Evolutionary conservation across 108 stramenopile genomes (phyloP), one percentile per base, ranked within the genome.

Genomic region (Mediolabrus comicus): DNA sequence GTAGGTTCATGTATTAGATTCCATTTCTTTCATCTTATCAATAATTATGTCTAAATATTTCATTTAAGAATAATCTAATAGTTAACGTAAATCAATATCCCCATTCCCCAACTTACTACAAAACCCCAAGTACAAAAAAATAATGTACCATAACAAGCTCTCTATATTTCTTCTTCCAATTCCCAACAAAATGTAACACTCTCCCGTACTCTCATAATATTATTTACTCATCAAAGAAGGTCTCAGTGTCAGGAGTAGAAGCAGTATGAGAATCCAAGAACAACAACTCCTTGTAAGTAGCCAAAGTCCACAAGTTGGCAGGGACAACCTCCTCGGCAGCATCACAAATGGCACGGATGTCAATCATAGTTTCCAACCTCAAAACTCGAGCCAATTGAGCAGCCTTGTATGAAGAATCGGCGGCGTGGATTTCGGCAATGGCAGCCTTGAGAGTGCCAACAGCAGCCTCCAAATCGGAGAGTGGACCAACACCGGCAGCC

Each of bases 271-370:
- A 73, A 83, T 95, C 92, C 59, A 94, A 78, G 75, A 96, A 98
- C 62, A 97, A 69, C 53, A 98, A 70, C 65, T 97, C 96, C 87
- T 95, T 95, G 89, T 98, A 98, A 2, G 97, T 96, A 46, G 97
- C 93, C 66, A 96, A 81, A 64, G 94, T 87, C 95, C 96, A 98
- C 67, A 89, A 75, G 41, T 91, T 81, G 53, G 92, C 95, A 54
- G 96, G 94, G 25, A 92, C 84, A 53, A 91, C 84, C 66, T 83
- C 92, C 82, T 98, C 97, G 27, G 97, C 95, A 24, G 83, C 85
- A 80, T 98, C 97, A 64, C 90, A 92, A 30, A 85, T 57, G 17
- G 71, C 92, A 41, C 97, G 92, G 64, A 94, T 91, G 62, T 92
- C 91, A 70, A 94, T 80, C 97, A 98, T 98, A 66, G 94, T 91